Base-by-base conservation (phyloP, 2,329 filamentous ascomycete species). In the Truncatella angustata region DNA sequence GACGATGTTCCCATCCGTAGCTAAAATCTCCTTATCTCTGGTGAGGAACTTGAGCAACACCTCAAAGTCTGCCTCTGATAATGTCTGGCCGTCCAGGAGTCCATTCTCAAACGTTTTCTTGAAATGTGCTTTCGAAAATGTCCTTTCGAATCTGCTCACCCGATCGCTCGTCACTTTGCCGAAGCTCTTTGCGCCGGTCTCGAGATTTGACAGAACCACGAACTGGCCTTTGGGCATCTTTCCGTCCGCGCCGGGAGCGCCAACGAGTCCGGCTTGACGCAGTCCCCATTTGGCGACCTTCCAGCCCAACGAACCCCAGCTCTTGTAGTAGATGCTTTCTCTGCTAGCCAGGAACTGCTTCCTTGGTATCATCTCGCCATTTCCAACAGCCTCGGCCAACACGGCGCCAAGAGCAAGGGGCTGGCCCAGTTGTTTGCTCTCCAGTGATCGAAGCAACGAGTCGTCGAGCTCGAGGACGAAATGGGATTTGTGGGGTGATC, bases 381-480 rank as follows among this genome's bases (percentile, higher is more conserved):
- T 82, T 48, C 79, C 75, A 1, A 94, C 73, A 0, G 89, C 88
- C 61, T 97, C 93, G 26, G 73, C 72, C 45, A 97, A 75, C 4
- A 92, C 94, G 3, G 86, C 83, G 1, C 88, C 88, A 1, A 99
- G 74, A 3, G 89, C 90, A 9, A 93, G 78, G 2, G 94, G 94
- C 42, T 86, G 81, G 2, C 94, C 94, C 69, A 84, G 92, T 61
- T 93, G 85, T 40, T 85, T 84, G 45, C 80, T 88, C 58, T 92
- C 86, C 49, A 99, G 75, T 32, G 85, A 83, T 21, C 82, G 79
- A 20, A 88, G 73, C 1, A 99, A 78, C 26, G 82, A 76, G 32
- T 88, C 82, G 60, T 82, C 78, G 34, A 82, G 70, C 6, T 73
- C 71, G 24, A 87, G 68, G 26, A 81, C 68, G 11, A 87, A 69